Evolutionary conservation across 768 basidiomycete species (phyloP).

Genomic region (Phlebiopsis flavidoalba): DNA sequence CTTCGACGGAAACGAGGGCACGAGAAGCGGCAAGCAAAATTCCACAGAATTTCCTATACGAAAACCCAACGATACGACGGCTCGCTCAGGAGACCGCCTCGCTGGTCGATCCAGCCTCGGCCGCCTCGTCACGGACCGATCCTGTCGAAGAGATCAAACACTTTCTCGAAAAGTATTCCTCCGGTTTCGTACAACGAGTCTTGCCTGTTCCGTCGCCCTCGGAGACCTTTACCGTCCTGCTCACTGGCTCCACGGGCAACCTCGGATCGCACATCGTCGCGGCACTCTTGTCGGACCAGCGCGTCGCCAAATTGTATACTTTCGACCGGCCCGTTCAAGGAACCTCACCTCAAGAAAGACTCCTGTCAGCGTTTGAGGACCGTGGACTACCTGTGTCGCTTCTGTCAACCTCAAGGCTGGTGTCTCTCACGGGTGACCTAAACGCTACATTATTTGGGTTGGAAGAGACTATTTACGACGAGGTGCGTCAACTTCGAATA

Average conservation of each 20-base stretch:
- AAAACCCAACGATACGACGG: conserved; percentile 1
- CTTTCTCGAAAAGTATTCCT: conserved; percentile 10
- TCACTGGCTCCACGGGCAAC: conserved; percentile 15
- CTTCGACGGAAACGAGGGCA: not conserved
- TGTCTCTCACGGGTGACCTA: conserved; percentile 1
- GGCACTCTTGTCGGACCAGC: conserved; percentile 6
- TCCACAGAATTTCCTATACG: conserved; percentile 12
- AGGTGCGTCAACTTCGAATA: not conserved
- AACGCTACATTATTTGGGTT: conserved; percentile 7
- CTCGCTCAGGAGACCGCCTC: not conserved
- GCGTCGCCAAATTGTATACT: conserved; percentile 10
- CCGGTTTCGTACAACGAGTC: not conserved
- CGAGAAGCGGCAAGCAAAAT: conserved; percentile 2
- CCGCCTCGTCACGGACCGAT: not conserved
- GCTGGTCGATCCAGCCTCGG: conserved; percentile 2
- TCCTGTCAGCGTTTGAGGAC: conserved; percentile 3
- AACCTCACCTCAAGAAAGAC: not conserved
- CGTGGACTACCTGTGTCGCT: conserved; percentile 6
- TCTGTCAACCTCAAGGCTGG: conserved; percentile 2
- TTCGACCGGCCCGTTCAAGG: conserved; percentile 3
- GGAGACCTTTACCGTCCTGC: conserved; percentile 1
- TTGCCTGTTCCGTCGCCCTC: not conserved
- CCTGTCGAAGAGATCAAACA: conserved; percentile 4
- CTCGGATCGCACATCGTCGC: conserved; percentile 14
- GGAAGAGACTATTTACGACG: not conserved